Conservation (phyloP, 106 monocot genomes). For the Dendrobium nobile region DNA sequence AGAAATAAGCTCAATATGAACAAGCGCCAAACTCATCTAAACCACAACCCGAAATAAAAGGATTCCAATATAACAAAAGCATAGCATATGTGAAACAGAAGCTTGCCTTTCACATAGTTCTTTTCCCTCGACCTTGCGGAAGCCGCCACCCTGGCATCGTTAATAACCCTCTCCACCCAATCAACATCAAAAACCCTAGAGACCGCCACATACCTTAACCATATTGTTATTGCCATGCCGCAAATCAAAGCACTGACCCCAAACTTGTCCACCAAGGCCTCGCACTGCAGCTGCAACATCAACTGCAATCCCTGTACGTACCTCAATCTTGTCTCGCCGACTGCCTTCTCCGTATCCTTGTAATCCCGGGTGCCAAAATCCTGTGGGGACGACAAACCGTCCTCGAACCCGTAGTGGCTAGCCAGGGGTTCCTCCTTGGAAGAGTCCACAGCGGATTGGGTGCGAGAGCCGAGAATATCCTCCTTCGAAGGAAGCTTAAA, state of each 20-base stretch:
- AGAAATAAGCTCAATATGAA: neutral
- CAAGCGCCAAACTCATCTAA: neutral
- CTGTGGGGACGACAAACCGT: conserved; percentile 14
- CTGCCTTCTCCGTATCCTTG: conserved; percentile 18
- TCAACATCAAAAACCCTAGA: conserved; percentile 36
- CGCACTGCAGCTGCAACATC: conserved; percentile 73
- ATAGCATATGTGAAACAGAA: neutral
- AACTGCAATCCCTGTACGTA: conserved; percentile 80
- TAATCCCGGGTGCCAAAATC: conserved; percentile 18
- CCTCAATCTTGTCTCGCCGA: conserved; percentile 25
- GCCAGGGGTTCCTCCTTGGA: neutral
- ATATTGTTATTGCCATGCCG: conserved; percentile 37
- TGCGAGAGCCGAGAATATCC: conserved; percentile 12
- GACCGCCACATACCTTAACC: conserved; percentile 45
- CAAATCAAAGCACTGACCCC: conserved; percentile 48
- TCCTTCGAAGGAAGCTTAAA: conserved; percentile 1
- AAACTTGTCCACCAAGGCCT: conserved; percentile 57
- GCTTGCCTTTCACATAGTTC: neutral
- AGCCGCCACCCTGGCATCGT: conserved; percentile 19
- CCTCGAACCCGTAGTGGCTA: conserved; percentile 16
- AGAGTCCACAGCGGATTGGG: neutral
- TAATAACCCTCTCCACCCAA: conserved; percentile 37
- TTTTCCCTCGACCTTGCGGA: neutral
- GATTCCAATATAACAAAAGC: neutral
- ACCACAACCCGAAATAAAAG: neutral